These are phyloP conservation scores for Nectriaceae sp. DNA, from an alignment of 2,329 filamentous ascomycete species.

Conservation along the genomic window DNA sequence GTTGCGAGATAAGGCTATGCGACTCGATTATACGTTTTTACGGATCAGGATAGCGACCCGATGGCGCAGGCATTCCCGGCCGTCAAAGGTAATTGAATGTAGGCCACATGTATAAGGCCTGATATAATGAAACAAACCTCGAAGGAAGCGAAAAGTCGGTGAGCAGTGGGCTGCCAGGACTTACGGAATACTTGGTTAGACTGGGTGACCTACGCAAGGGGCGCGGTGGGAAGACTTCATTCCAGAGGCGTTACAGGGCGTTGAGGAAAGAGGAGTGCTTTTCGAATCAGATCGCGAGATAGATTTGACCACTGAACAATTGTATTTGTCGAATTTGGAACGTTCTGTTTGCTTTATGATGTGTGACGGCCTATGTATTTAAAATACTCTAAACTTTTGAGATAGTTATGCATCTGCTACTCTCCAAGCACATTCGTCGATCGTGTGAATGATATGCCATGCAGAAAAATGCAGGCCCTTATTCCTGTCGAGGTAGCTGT, in stretches of 20 bases:
- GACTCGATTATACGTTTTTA: too few relatives aligned
- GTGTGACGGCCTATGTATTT: neutral
- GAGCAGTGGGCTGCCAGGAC: conserved; percentile 24
- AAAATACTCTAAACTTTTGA: too few relatives aligned
- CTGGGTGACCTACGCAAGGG: conserved; percentile 7
- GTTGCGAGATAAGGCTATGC: too few relatives aligned
- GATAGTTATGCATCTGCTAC: too few relatives aligned
- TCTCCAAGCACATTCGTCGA: too few relatives aligned
- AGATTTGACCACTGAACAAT: conserved; percentile 14
- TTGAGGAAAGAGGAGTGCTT: conserved; percentile 17
- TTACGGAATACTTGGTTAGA: conserved; percentile 21
- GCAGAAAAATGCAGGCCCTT: too few relatives aligned
- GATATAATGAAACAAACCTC: neutral
- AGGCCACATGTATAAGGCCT: neutral
- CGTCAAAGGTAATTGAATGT: neutral
- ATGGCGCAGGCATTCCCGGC: neutral
- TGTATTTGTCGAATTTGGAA: neutral
- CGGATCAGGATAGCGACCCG: too few relatives aligned
- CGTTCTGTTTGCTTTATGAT: neutral
- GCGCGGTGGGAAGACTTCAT: conserved; percentile 7
- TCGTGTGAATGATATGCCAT: too few relatives aligned
- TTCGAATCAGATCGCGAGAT: conserved; percentile 9
- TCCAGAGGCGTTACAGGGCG: conserved; percentile 27
- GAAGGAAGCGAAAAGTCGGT: conserved; percentile 1
- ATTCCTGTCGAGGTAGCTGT: too few relatives aligned